phyloP scores from a whole-genome alignment of 1,284 basidiomycete genomes.

The Kalmanozyma brasiliensis region DNA sequence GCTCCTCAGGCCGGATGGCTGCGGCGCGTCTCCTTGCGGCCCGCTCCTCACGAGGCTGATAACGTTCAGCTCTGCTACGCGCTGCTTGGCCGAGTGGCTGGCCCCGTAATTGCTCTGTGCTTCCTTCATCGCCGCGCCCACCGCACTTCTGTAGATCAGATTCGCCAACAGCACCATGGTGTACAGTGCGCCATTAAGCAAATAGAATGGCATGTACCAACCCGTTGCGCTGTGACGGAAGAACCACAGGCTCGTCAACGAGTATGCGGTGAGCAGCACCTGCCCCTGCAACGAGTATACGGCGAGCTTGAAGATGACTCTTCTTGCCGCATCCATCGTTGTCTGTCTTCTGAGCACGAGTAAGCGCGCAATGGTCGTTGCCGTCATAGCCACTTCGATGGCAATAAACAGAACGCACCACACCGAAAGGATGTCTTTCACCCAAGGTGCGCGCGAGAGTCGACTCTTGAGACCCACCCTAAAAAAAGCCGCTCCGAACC shows the following conservation, averaged over 20 bases:
- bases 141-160: conserved; percentile 21
- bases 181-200: conserved; percentile 19
- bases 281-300: conserved; percentile 40
- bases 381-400: conserved; percentile 22
- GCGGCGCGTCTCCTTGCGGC: too few relatives aligned
- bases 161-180: conserved; percentile 30
- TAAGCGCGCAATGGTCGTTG: conserved; percentile 24
- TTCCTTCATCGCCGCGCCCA: conserved; percentile 11
- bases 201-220: conserved; percentile 31
- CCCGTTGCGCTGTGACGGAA: conserved; percentile 13
- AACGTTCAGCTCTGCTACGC: too few relatives aligned
- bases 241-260: conserved; percentile 15
- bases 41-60: too few relatives aligned
- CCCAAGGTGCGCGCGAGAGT: conserved; percentile 7
- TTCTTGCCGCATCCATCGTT: conserved; percentile 14
- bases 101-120: background rate
- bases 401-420: conserved; percentile 27
- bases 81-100: too few relatives aligned
- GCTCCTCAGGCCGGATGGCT: too few relatives aligned
- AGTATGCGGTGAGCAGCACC: conserved; percentile 8
- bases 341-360: conserved; percentile 12
- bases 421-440: conserved; percentile 18
- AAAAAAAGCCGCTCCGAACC: conserved; percentile 24
- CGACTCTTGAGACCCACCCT: conserved; percentile 12
- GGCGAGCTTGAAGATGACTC: conserved; percentile 21